Percentiles rank a stretch among this genome's conserved stretches.
These are phyloP conservation scores for Nannochloris sp. DNA, from an alignment of 139 green algal species.

Conservation along the genomic window DNA sequence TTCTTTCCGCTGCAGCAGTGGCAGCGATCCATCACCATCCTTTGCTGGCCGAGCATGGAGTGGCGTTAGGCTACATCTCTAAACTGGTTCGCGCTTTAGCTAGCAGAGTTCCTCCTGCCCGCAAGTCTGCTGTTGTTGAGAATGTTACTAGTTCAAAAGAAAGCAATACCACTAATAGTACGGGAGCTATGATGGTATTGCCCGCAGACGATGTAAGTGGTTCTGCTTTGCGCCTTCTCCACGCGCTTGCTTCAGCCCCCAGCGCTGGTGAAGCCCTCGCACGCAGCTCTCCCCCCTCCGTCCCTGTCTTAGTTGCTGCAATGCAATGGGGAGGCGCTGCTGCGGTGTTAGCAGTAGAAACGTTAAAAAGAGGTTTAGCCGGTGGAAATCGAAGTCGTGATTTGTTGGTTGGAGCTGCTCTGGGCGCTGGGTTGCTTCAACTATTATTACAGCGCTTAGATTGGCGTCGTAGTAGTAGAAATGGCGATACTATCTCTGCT, in stretches of 20 bases:
- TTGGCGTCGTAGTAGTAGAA: conserved; percentile 34
- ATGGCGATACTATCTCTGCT: not conserved
- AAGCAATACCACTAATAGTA: not conserved
- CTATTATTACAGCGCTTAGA: conserved; percentile 62
- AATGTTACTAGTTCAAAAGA: not conserved
- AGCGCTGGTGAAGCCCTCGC: conserved; percentile 55
- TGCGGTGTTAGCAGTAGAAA: conserved; percentile 64
- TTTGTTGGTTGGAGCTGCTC: conserved; percentile 47
- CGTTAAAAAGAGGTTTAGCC: conserved; percentile 55
- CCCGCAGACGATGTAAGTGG: conserved; percentile 45
- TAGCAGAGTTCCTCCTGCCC: not conserved
- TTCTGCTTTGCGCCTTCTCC: conserved; percentile 60
- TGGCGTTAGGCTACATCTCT: conserved; percentile 51
- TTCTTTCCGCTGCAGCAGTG: conserved; percentile 56
- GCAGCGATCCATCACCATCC: conserved; percentile 54
- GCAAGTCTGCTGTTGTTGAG: conserved; percentile 1
- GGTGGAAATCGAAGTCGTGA: conserved; percentile 50
- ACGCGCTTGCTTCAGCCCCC: conserved; percentile 39
- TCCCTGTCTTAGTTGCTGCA: conserved; percentile 38
- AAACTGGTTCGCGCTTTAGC: conserved; percentile 47
- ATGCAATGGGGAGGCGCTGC: conserved; percentile 11
- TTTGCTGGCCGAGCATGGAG: conserved; percentile 57
- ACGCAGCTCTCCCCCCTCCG: conserved; percentile 17
- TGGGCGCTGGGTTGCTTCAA: conserved; percentile 35
- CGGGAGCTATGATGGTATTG: too few species aligned